Base-by-base conservation (phyloP, 352 stramenopile genomes). In the Sclerospora graminicola region DNA sequence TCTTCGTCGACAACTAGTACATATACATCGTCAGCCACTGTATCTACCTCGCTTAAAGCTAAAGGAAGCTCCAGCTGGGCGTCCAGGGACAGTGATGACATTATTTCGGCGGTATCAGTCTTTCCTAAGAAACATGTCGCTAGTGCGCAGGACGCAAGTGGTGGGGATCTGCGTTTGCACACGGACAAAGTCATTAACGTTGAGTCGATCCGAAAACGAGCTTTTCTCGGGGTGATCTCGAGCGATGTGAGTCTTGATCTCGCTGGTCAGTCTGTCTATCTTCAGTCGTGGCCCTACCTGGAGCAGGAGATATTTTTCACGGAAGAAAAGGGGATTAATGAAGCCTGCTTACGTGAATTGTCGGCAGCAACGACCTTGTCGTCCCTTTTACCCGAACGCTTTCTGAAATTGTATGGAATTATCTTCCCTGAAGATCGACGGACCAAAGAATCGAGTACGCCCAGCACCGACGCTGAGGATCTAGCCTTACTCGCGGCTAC, bases 281-380 rank as follows among this genome's bases (percentile, higher is more conserved):
- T 93, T 21, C 71, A 89, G 49, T 71, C 74, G 9, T 93, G 78
- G 78, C 76, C 81, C 8, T 86, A 87, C 26, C 73, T 77, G 9
- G 72, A 89, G 41, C 59, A 75, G 26, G 56, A 78, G 18, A 27
- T 61, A 1, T 60, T 80, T 28, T 80, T 79, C 31, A 70, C 58
- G 6, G 45, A 70, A 15, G 51, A 72, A 43, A 57, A 33, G 4
- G 75, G 69, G 0, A 72, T 84, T 2, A 69, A 66, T 16, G 57
- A 70, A 35, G 61, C 67, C 0, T 83, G 73, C 31, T 45, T 77
- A 11, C 78, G 77, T 5, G 74, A 88, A 26, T 19, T 84, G 8
- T 67, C 67, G 16, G 64, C 56, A 3, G 67, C 69, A 8, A 61
- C 74, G 1, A 57, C 60, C 2, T 55, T 89, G 20, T 60, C 66